These are phyloP conservation scores for Mycena vitilis DNA, from an alignment of 768 basidiomycete species.

Conservation along the genomic window DNA sequence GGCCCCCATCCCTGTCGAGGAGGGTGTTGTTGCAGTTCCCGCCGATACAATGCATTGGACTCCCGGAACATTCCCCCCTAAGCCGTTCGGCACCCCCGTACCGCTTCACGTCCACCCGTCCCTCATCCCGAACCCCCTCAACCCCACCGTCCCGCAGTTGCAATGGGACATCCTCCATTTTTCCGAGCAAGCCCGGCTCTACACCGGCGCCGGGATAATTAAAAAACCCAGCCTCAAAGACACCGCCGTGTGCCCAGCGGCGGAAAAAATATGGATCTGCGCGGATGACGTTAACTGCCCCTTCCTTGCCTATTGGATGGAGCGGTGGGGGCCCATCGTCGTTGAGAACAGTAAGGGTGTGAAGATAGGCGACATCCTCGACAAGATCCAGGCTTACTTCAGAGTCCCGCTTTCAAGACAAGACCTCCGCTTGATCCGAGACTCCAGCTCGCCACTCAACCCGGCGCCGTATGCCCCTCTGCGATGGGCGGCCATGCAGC, in stretches of 20 bases:
- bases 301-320: constrained; percentile 54
- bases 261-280: constrained; percentile 50
- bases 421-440: constrained; percentile 45
- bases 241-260: constrained; percentile 46
- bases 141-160: constrained; percentile 47
- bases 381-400: constrained; percentile 62
- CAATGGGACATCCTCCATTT: constrained; percentile 58
- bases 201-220: constrained; percentile 44
- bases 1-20: constrained; percentile 10
- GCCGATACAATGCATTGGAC: constrained; percentile 26
- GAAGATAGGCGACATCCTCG: constrained; percentile 59
- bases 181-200: constrained; percentile 49
- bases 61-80: constrained; percentile 31
- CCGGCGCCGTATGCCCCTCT: constrained; percentile 36
- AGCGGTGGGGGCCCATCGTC: constrained; percentile 63
- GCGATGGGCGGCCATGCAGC: constrained; percentile 43
- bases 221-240: constrained; percentile 46
- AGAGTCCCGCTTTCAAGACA: constrained; percentile 52
- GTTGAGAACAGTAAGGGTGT: constrained; percentile 45
- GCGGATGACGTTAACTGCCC: constrained; percentile 48
- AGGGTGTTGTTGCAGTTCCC: constrained; percentile 22
- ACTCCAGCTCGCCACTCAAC: constrained; percentile 34
- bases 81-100: constrained; percentile 36
- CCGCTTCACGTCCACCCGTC: constrained; percentile 33
- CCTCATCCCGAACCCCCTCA: constrained; percentile 51